Percentiles rank a stretch among this genome's conserved stretches.
phyloP scores from a whole-genome alignment of 371 early-diverging fungal species.

The Lichtheimia ornata region DNA sequence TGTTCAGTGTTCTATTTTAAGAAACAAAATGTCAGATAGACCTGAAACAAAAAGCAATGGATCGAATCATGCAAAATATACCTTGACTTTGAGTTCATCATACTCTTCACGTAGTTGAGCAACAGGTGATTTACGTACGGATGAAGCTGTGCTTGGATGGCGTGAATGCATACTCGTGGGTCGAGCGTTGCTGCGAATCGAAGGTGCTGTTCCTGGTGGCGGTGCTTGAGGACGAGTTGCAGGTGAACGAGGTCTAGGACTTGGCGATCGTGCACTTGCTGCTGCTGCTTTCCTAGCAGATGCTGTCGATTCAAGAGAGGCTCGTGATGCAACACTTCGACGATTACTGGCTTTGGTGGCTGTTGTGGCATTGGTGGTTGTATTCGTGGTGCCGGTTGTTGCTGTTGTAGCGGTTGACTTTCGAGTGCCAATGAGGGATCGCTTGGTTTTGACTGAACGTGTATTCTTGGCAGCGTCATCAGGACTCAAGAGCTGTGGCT shows the following conservation, averaged over 20 bases:
- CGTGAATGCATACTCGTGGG: constrained; percentile 20
- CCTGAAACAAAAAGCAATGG: neutral
- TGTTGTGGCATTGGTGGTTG: constrained; percentile 7
- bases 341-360: constrained; percentile 1
- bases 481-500: constrained; percentile 18
- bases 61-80: constrained; percentile 5
- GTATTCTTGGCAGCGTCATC: constrained; percentile 14
- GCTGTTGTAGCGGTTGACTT: neutral
- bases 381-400: neutral
- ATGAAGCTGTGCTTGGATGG: constrained; percentile 23
- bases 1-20: constrained; percentile 41
- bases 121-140: constrained; percentile 29
- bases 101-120: constrained; percentile 35
- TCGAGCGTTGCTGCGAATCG: constrained; percentile 13
- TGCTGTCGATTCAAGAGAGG: neutral
- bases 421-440: neutral
- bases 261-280: constrained; percentile 9
- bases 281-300: constrained; percentile 4
- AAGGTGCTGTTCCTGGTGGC: constrained; percentile 14
- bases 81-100: constrained; percentile 32
- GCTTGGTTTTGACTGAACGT: constrained; percentile 14
- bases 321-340: constrained; percentile 1
- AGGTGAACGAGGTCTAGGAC: constrained; percentile 20
- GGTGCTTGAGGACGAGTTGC: constrained; percentile 6
- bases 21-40: neutral